These are phyloP conservation scores for Scheffersomyces amazonensis DNA, from an alignment of 805 yeast genomes.

Conservation along the genomic window DNA sequence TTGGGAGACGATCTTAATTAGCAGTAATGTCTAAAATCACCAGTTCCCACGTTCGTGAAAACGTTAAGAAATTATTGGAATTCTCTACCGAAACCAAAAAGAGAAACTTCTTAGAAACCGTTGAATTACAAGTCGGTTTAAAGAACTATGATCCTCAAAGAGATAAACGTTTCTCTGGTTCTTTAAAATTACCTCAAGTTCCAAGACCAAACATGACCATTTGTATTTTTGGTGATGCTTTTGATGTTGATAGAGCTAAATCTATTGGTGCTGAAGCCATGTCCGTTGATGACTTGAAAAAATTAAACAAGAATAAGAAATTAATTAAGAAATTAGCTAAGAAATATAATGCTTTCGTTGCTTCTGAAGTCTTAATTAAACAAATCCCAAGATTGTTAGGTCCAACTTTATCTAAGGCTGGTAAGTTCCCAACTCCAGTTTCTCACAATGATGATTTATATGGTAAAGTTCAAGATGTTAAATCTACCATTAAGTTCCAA, in stretches of 20 bases:
- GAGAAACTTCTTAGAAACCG: conserved; percentile 99
- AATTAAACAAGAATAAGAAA: conserved; percentile 99
- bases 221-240: conserved; percentile 99
- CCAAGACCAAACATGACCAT: conserved; percentile 99
- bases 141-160: conserved; percentile 99
- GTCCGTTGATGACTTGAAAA: conserved; percentile 99
- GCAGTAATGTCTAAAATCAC: conserved; percentile 81
- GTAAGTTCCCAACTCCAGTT: conserved; percentile 99
- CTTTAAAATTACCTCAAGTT: conserved; percentile 95
- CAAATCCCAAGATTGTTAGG: conserved; percentile 99
- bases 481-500: conserved; percentile 99
- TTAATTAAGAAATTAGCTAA: conserved; percentile 99
- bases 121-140: conserved; percentile 98
- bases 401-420: conserved; percentile 99
- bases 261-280: conserved; percentile 98
- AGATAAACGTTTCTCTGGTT: conserved; percentile 99
- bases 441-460: conserved; percentile 98
- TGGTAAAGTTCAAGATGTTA: conserved; percentile 93
- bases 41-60: conserved; percentile 91
- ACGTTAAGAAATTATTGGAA: conserved; percentile 88
- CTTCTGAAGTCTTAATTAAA: conserved; percentile 98
- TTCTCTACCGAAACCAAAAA: conserved; percentile 93
- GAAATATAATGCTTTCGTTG: conserved; percentile 99
- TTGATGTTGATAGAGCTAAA: conserved; percentile 99
- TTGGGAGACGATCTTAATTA: conserved; percentile 71